phyloP scores from a whole-genome alignment of 2,329 filamentous ascomycete genomes.

The Passalora sequoiae region DNA sequence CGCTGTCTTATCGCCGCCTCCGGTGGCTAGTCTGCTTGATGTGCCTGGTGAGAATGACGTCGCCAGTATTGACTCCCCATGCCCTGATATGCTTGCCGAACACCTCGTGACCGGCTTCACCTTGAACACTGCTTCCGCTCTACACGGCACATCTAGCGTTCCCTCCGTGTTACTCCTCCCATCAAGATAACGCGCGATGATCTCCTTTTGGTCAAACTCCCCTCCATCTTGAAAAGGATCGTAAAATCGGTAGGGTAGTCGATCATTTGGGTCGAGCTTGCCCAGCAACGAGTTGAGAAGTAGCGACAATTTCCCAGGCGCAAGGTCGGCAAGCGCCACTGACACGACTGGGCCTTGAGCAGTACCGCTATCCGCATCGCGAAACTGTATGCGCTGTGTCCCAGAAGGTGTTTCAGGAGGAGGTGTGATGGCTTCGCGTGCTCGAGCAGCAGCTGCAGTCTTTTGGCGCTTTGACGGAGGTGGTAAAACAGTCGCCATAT shows the following conservation, averaged over 20 bases:
- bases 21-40: slow-evolving; percentile 75
- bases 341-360: slow-evolving; percentile 66
- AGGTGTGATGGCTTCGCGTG: slow-evolving; percentile 65
- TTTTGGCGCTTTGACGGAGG: slow-evolving; percentile 84
- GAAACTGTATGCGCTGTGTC: slow-evolving; percentile 67
- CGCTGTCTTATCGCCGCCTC: slow-evolving; percentile 85
- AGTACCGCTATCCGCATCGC: slow-evolving; percentile 68
- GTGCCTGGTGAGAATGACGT: slow-evolving; percentile 78
- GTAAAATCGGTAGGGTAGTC: slow-evolving; percentile 62
- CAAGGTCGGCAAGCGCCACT: slow-evolving; percentile 77
- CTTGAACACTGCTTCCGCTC: slow-evolving; percentile 86
- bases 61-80: slow-evolving; percentile 83
- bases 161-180: slow-evolving; percentile 53
- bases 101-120: slow-evolving; percentile 89
- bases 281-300: slow-evolving; percentile 79
- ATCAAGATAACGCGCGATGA: slow-evolving; percentile 43
- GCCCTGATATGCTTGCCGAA: slow-evolving; percentile 80
- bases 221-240: slow-evolving; percentile 43
- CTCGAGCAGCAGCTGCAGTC: slow-evolving; percentile 65
- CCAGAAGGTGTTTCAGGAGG: slow-evolving; percentile 60
- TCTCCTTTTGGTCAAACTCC: slow-evolving; percentile 36
- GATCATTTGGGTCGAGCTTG: slow-evolving; percentile 53
- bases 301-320: slow-evolving; percentile 81
- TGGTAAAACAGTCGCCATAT: slow-evolving; percentile 76
- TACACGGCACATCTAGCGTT: slow-evolving; percentile 58